phyloP scores from a whole-genome alignment of 495 filamentous ascomycete genomes.

The Alectoria sarmentosa region DNA sequence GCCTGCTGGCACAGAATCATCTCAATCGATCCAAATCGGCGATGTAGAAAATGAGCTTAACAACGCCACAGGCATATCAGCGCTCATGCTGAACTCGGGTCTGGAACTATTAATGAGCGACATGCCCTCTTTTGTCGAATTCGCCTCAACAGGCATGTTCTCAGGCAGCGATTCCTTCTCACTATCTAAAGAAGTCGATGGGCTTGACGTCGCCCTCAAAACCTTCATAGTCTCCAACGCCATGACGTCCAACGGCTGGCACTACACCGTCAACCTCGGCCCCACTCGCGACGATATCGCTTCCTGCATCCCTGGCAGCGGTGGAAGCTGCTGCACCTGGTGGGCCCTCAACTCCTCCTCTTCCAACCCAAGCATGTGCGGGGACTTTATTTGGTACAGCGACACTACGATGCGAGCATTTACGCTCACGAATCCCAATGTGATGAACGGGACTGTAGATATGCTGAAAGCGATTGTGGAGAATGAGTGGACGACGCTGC shows the following conservation, averaged over 20 bases:
- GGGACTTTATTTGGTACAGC: neutral
- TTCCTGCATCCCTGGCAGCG: conserved; percentile 30
- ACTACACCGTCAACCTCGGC: no score
- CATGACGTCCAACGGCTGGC: conserved; percentile 2
- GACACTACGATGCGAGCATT: neutral
- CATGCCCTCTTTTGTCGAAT: conserved; percentile 6
- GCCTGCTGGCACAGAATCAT: neutral
- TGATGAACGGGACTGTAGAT: neutral
- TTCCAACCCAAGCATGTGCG: neutral
- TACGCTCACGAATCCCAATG: neutral
- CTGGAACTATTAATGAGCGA: conserved; percentile 10
- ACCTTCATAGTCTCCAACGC: conserved; percentile 3
- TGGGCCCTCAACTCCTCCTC: neutral
- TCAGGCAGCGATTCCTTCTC: neutral
- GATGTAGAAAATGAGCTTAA: neutral
- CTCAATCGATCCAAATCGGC: conserved; percentile 3
- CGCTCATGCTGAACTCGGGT: neutral
- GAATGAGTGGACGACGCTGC: neutral
- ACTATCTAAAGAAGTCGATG: neutral
- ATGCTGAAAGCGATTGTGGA: neutral
- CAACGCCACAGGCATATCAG: neutral
- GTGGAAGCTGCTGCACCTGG: neutral
- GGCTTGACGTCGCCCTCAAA: neutral
- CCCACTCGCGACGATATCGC: conserved; percentile 20
- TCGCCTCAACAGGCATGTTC: conserved; percentile 4